Conservation (phyloP, 2,329 filamentous ascomycete genomes). For the Aurifilum marmelostoma region DNA sequence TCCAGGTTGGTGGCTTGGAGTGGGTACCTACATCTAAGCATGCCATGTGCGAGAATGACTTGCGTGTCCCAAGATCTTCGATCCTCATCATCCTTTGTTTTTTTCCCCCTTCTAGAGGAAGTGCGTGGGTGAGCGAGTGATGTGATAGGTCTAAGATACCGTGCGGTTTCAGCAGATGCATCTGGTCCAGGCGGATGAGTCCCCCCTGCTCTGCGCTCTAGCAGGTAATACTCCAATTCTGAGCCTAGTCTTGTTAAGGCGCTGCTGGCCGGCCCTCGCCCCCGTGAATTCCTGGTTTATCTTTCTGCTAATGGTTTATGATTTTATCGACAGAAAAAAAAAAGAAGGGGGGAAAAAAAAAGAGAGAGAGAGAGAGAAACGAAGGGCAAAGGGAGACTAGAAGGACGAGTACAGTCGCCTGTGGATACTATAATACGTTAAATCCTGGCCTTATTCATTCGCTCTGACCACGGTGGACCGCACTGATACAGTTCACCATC, state of each 20-base stretch:
- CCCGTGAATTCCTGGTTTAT: background rate
- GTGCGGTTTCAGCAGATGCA: background rate
- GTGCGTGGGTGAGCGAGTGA: background rate
- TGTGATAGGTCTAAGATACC: background rate
- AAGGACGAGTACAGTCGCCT: background rate
- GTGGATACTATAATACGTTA: background rate
- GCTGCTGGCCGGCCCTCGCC: slow-evolving; percentile 6
- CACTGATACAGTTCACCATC: background rate
- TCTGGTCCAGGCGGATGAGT: background rate
- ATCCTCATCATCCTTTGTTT: background rate
- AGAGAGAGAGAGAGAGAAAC: background rate
- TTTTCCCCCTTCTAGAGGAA: no score
- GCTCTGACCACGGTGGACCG: slow-evolving; percentile 1
- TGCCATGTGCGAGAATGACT: slow-evolving; percentile 7
- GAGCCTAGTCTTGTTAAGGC: no score
- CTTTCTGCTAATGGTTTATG: background rate
- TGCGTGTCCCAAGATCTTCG: background rate
- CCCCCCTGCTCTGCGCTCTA: background rate
- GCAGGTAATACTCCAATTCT: background rate
- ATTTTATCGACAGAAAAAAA: background rate
- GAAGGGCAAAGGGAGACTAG: no score
- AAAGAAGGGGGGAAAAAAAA: no score
- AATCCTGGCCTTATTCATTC: background rate
- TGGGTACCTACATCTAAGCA: background rate
- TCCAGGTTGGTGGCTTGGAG: background rate